Evolutionary conservation across 345 rosid species (phyloP), one percentile per base, ranked within the genome.

Genomic region (Gossypioides kirkii): DNA sequence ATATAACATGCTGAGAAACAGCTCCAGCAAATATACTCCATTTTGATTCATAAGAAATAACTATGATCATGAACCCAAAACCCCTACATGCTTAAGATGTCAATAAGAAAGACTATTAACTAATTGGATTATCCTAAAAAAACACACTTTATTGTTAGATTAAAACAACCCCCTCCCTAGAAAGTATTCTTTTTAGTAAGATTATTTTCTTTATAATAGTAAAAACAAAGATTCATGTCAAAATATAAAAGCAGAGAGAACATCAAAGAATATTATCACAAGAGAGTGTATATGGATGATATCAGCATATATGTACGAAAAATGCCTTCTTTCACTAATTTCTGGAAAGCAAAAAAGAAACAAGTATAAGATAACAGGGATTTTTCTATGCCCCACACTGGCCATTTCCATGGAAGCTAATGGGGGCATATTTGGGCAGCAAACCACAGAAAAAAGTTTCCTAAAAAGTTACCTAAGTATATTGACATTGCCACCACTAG

Each of bases 381-480:
- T 46, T 64, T 32, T 61, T 43, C 69, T 64, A n/a, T 42, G n/a
- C 28, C 68, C 28, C 69, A 64, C 69, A 64, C 52, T 20, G 10
- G 10, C 20, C 50, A 64, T 43, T 41, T 11, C 52, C 52, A 42
- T 42, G 26, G 32, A 42, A 64, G 32, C 25, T 42, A 25, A 22
- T 42, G 69, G 49, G 2, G 17, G 17, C 3, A 12, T 59, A 38
- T 59, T 59, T 59, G 52, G 38, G 47, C 52, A 64, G 25, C 69
- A 59, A 69, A 69, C 72, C 72, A 32, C 26, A 59, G 62, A 59
- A 59, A 32, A 28, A 17, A 50, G 45, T 28, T 69, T 69, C 72
- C 60, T 69, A 59, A 32, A 32, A 28, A 16, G 38, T 22, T 65
- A 26, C 59, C 71, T 0, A 68, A 67, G 41, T 3, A 26, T 49